Percentiles rank a stretch among this genome's conserved stretches.
phyloP scores from a whole-genome alignment of 2,329 filamentous ascomycete species.

The Acrodontium crateriforme region DNA sequence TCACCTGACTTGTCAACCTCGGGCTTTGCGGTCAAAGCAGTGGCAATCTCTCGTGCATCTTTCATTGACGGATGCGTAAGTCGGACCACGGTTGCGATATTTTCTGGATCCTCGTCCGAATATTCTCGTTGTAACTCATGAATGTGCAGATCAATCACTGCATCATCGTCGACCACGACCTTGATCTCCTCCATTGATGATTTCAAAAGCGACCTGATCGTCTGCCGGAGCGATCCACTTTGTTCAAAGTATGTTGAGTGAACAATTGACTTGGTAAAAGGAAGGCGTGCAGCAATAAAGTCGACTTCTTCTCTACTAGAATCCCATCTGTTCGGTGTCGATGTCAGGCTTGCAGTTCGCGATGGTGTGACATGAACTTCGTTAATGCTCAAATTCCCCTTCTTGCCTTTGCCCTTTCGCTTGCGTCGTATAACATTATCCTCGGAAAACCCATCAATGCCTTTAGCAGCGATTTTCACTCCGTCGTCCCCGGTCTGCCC shows the following conservation, averaged over 20 bases:
- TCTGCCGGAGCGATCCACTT: constrained; percentile 40
- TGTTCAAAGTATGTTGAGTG: constrained; percentile 46
- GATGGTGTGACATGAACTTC: constrained; percentile 10
- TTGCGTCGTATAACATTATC: constrained; percentile 34
- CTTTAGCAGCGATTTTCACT: constrained; percentile 42
- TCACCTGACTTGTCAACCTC: constrained; percentile 22
- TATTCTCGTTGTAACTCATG: constrained; percentile 43
- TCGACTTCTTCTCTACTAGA: constrained; percentile 43
- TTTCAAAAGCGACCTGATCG: constrained; percentile 41
- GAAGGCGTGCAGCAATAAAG: constrained; percentile 42
- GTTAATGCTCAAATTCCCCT: constrained; percentile 10
- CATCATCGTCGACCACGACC: constrained; percentile 25
- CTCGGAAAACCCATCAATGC: constrained; percentile 68
- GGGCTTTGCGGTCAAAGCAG: constrained; percentile 33
- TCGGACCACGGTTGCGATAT: constrained; percentile 40
- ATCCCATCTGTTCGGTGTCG: constrained; percentile 42
- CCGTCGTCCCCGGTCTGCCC: constrained; percentile 37
- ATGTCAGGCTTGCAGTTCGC: constrained; percentile 8
- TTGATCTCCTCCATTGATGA: constrained; percentile 30
- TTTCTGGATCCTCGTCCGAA: constrained; percentile 33
- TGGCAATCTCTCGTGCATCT: constrained; percentile 46
- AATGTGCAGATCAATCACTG: constrained; percentile 33
- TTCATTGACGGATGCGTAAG: constrained; percentile 44
- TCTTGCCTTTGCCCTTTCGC: constrained; percentile 30
- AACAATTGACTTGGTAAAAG: constrained; percentile 33